phyloP scores from a whole-genome alignment of 352 stramenopile genomes.

The Pythium brachiatum region DNA sequence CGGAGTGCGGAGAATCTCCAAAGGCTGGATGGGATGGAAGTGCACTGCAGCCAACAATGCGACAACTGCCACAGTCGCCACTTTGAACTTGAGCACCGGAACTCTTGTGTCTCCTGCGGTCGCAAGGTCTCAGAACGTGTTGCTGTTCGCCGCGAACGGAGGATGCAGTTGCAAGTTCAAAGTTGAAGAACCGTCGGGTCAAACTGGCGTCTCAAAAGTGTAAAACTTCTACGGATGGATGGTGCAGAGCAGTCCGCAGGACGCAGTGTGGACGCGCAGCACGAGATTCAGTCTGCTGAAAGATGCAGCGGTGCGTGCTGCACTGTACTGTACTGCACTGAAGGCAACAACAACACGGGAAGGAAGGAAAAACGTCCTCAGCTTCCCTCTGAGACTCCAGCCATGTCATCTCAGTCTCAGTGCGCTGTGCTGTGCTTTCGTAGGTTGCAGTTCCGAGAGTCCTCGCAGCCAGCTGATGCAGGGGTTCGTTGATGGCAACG shows the following conservation, averaged over 20 bases:
- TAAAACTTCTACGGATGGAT: slow-evolving; percentile 10
- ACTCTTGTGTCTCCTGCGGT: neutral
- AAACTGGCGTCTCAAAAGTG: no score
- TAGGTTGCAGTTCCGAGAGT: slow-evolving; percentile 22
- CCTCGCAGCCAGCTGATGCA: slow-evolving; percentile 9
- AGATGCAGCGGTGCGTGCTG: slow-evolving; percentile 7
- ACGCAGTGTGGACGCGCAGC: neutral
- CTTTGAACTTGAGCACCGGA: neutral
- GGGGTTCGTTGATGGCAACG: neutral
- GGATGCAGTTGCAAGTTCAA: slow-evolving; percentile 21
- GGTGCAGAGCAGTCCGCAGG: neutral
- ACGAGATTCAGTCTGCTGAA: slow-evolving; percentile 12
- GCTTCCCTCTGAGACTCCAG: neutral
- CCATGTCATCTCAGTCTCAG: neutral
- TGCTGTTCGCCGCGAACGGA: neutral
- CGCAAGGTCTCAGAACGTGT: no score
- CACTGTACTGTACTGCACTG: neutral
- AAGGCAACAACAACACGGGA: no score
- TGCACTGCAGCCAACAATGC: neutral
- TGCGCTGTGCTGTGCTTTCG: slow-evolving; percentile 14
- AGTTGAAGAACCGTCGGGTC: slow-evolving; percentile 14
- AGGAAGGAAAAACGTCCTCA: neutral
- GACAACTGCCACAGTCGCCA: neutral
- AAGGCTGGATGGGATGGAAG: no score
- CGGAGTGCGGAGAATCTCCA: no score